These are phyloP conservation scores for Dictyostelium purpureum DNA, from an alignment of 78 protist species.

Conservation along the genomic window DNA sequence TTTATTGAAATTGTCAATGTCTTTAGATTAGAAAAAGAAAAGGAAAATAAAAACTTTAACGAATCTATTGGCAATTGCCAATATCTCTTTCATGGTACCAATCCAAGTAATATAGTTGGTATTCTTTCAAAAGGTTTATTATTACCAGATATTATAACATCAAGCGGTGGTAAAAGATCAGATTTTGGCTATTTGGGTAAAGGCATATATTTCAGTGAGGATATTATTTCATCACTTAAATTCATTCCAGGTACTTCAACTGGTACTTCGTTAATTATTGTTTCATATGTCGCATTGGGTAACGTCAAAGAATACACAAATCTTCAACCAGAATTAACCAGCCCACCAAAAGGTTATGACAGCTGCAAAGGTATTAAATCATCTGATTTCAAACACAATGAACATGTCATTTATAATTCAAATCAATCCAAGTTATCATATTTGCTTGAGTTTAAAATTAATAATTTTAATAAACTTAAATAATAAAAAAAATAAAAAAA, in stretches of 20 bases:
- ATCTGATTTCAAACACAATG: slow-evolving; percentile 31
- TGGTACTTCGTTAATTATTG: not conserved
- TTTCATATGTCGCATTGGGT: slow-evolving; percentile 31
- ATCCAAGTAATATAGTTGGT: slow-evolving; percentile 22
- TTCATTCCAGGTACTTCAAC: not conserved
- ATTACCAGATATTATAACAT: slow-evolving; percentile 10
- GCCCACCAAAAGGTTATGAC: slow-evolving; percentile 19
- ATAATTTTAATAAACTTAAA: too few species aligned
- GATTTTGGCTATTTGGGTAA: slow-evolving; percentile 47
- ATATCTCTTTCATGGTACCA: slow-evolving; percentile 49
- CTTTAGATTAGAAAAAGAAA: not conserved
- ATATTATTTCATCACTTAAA: not conserved
- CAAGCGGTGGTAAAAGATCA: slow-evolving; percentile 20
- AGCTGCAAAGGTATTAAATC: slow-evolving; percentile 32
- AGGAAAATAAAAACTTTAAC: not conserved
- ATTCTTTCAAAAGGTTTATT: slow-evolving; percentile 7
- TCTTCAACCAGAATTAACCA: not conserved
- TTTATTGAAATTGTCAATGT: not conserved
- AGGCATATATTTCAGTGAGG: slow-evolving; percentile 32
- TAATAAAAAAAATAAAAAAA: too few species aligned
- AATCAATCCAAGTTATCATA: slow-evolving; percentile 41
- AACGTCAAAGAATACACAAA: not conserved
- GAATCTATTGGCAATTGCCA: slow-evolving; percentile 25
- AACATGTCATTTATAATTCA: slow-evolving; percentile 24
- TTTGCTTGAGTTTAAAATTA: slow-evolving; percentile 28